Evolutionary conservation across 2,329 filamentous ascomycete genomes (phyloP), one percentile per base, ranked within the genome.

Genomic region (Sarocladium oryzae): DNA sequence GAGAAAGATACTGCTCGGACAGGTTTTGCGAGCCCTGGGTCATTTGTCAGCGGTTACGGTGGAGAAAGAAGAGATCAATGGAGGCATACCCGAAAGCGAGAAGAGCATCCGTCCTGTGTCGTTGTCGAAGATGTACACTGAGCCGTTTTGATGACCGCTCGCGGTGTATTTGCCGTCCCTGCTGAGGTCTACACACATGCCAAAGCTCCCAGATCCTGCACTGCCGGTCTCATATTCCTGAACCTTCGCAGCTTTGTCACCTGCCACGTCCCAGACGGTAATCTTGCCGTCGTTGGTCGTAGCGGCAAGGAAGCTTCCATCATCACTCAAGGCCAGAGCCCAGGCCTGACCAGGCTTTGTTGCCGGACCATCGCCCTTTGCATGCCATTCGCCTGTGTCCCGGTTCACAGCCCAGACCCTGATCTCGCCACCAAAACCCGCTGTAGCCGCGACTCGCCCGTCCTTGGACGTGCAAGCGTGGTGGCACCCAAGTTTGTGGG

Each of bases 61-160:
- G n/a, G n/a, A n/a, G n/a, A n/a, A n/a, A n/a, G n/a, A n/a, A n/a
- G n/a, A n/a, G n/a, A n/a, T n/a, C n/a, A n/a, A n/a, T n/a, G n/a
- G n/a, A n/a, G n/a, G n/a, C 16, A 8, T 71, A 88, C 88, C 85
- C 51, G 89, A 85, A 21, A 99, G 74, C 7, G 89, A 93, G 68
- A 96, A 92, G 11, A 88, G 76, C 59, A 99, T 81, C 51, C 89
- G 82, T 3, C 89, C 88, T 1, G 87, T 89, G 58, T 90, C 85
- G 61, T 96, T 97, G 73, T 90, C 91, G 76, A 97, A 99, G 55
- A 99, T 83, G 70, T 96, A 96, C 56, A 97, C 81, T 11, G 84
- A 85, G 15, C 93, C 93, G 61, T 88, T 96, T 66, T 96, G 88
- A 69, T 99, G 92, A 0, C 93, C 93, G 50, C 87, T 95, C 3